Conservation (phyloP, 768 basidiomycete species). For the Mycena amicta region DNA sequence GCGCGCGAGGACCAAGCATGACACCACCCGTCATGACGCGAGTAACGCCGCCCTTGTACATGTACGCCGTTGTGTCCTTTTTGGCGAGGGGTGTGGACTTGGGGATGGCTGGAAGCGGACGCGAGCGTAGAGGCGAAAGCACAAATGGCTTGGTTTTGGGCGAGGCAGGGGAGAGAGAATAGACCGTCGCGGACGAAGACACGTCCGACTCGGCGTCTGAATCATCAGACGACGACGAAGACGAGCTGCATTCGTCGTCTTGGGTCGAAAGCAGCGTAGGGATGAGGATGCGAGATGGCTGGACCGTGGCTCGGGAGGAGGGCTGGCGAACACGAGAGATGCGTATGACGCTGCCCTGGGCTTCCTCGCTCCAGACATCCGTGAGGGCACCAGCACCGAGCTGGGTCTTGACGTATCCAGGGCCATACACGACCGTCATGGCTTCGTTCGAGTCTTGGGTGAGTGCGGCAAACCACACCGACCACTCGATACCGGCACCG, state of each 20-base stretch:
- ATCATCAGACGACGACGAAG: background rate
- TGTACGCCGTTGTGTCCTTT: constrained; percentile 6
- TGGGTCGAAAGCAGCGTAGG: background rate
- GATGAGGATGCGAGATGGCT: background rate
- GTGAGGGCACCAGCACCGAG: background rate
- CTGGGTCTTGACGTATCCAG: constrained; percentile 1
- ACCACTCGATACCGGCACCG: background rate
- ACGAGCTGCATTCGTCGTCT: background rate
- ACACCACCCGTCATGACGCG: constrained; percentile 25
- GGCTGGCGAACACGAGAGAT: background rate
- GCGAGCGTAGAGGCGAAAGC: background rate
- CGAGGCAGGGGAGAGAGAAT: constrained; percentile 1
- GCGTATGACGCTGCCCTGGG: background rate
- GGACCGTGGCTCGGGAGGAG: background rate
- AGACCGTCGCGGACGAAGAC: background rate
- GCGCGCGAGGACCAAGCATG: constrained; percentile 24
- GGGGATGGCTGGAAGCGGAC: background rate
- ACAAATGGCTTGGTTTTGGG: background rate
- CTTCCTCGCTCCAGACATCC: constrained; percentile 1
- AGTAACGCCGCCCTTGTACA: constrained; percentile 18
- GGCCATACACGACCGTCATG: background rate
- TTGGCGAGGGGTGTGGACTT: background rate
- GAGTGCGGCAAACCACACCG: background rate
- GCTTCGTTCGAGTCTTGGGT: background rate
- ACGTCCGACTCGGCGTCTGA: background rate